Base-by-base conservation (phyloP, 768 basidiomycete genomes). In the Boletus patriciae region DNA sequence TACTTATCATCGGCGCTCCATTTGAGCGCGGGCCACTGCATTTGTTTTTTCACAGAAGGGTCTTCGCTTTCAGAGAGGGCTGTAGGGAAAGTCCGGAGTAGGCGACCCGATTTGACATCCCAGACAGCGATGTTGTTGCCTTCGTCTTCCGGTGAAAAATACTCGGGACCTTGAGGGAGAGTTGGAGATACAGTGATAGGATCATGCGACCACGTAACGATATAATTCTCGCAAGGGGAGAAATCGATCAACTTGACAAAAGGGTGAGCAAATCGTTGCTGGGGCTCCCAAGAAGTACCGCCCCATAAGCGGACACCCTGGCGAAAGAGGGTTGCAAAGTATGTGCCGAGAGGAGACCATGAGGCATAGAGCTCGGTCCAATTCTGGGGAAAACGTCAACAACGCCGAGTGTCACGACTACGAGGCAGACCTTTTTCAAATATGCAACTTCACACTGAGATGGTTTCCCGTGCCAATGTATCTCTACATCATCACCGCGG, bases 1-100 rank as follows among this genome's bases (percentile, higher is more conserved):
- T 84, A 98, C 73, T 92, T 89, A 74, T 98, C 97, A 73, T 98
- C 96, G 1, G 92, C 84, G 57, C 92, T 95, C 95, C 96, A 99
- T 78, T 97, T 98, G 62, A 99, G 78, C 21, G 87, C 86, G 3
- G 97, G 97, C 95, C 96, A 98, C 62, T 85, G 86, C 83, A 92
- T 88, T 69, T 88, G 89, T 67, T 91, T 92, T 74, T 89, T 91
- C 55, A 72, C 70, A 1, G 78, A 74, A 34, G 77, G 68, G 23
- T 81, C 77, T 27, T 88, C 90, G 60, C 77, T 81, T 52, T 86
- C 87, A 44, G 76, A 75, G 44, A 74, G 74, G 46, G 85, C 80
- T 11, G 88, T 83, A 37, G 84, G 82, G 76, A 99, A 98, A 2
- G 95, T 98, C 50, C 97, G 90, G 43, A 98, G 82, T 21, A 98